phyloP scores from a whole-genome alignment of 2,329 filamentous ascomycete species.

The Neofusicoccum sp. region DNA sequence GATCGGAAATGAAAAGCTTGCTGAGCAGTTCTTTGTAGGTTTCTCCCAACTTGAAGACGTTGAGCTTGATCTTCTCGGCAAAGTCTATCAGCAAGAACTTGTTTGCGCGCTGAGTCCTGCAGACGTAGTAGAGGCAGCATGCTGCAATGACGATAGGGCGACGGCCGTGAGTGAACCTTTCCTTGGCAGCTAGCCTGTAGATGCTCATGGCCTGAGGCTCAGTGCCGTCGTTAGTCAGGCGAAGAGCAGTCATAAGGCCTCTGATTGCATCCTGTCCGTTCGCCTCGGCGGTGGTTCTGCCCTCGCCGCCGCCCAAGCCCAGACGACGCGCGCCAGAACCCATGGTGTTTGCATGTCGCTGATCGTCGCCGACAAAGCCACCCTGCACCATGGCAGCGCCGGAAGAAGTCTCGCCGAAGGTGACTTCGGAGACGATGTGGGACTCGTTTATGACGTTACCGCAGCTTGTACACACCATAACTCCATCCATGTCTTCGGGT shows the following conservation, averaged over 20 bases:
- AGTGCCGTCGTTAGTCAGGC: slow-evolving; percentile 38
- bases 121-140: slow-evolving; percentile 83
- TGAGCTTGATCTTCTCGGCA: slow-evolving; percentile 80
- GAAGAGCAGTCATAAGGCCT: slow-evolving; percentile 41
- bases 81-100: slow-evolving; percentile 94
- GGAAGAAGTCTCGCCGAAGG: slow-evolving; percentile 83
- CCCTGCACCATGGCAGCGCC: slow-evolving; percentile 91
- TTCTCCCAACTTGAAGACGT: slow-evolving; percentile 89
- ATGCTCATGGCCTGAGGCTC: slow-evolving; percentile 44
- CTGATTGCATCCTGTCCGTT: slow-evolving; percentile 51
- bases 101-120: slow-evolving; percentile 76
- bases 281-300: slow-evolving; percentile 65
- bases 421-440: slow-evolving; percentile 89
- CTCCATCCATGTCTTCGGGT: slow-evolving; percentile 34
- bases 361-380: slow-evolving; percentile 82
- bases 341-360: slow-evolving; percentile 72
- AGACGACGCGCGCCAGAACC: slow-evolving; percentile 43
- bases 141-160: slow-evolving; percentile 81
- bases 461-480: slow-evolving; percentile 74
- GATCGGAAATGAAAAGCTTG: slow-evolving; percentile 65
- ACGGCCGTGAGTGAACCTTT: slow-evolving; percentile 67
- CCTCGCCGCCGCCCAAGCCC: slow-evolving; percentile 52
- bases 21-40: slow-evolving; percentile 84
- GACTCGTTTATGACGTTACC: slow-evolving; percentile 82
- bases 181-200: slow-evolving; percentile 58